Base-by-base conservation (phyloP, 768 basidiomycete species). In the Suillus lakei region DNA sequence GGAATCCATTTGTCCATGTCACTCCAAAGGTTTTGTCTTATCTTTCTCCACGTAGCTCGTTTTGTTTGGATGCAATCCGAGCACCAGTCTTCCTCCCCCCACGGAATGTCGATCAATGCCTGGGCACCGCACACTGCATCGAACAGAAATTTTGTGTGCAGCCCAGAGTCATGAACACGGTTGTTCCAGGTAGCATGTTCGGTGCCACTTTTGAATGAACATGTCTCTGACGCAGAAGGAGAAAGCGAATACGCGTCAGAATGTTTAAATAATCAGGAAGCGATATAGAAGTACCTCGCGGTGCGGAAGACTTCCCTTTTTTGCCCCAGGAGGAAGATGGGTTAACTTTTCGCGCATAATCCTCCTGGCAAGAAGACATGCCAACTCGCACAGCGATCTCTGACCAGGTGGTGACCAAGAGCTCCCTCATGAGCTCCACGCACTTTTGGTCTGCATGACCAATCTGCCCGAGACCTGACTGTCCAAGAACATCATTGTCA, bases 101-200 rank as follows among this genome's bases (percentile, higher is more conserved):
- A 71, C 8, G 71, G 66, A 32, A 77, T 66, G 1, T 72, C 70
- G 21, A 69, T 64, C 32, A 82, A 68, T 16, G 63, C 69, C 58
- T 75, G 67, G 18, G 82, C 61, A 13, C 80, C 81, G 53, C 69
- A 74, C 32, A 82, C 62, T 21, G 78, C 75, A 62, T 82, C 81
- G 44, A 68, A 67, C 59, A 77, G 67, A 30, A 73, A 74, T 30
- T 71, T 66, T 43, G 72, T 74, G 51, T 73, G 75, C 53, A 80
- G 63, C 6, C 69, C 70, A 18, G 64, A 68, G 18, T 63, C 56
- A 56, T 72, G 71, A 12, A 73, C 51, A 28, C 69, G 53, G 16
- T 15, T 36, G 4, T 43, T 13, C 64, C 65, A 67, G 18, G 48
- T 36, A 36, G 5, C 18, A 5, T 53, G 21, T 8, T 48, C 32